Conservation (phyloP, 306 rosid species). For the Cicer judaicum region DNA sequence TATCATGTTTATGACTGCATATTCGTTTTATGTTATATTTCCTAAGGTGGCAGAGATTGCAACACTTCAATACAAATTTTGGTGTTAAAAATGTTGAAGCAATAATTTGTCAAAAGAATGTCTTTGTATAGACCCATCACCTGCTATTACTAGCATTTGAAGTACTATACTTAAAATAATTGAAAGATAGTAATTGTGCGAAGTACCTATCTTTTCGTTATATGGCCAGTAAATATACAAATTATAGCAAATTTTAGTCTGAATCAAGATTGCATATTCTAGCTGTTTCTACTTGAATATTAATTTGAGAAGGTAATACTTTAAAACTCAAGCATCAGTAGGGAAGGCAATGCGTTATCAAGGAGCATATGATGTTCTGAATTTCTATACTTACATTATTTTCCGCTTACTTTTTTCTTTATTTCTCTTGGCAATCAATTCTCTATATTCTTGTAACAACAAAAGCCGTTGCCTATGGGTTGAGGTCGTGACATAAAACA, state of each 20-base stretch:
- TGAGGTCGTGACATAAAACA: neutral
- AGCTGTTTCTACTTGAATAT: slow-evolving; percentile 15
- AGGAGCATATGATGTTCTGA: slow-evolving; percentile 13
- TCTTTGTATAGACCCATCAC: slow-evolving; percentile 11
- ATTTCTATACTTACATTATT: slow-evolving; percentile 20
- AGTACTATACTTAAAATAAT: slow-evolving; percentile 18
- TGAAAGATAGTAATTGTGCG: slow-evolving; percentile 24
- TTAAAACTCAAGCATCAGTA: slow-evolving; percentile 2
- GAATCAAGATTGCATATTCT: slow-evolving; percentile 24
- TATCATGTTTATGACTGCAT: slow-evolving; percentile 26
- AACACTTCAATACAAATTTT: neutral
- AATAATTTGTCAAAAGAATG: slow-evolving; percentile 28
- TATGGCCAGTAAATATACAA: neutral
- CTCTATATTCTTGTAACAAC: neutral
- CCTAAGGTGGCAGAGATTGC: neutral
- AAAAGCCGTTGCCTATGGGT: neutral
- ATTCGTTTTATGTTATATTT: slow-evolving; percentile 16
- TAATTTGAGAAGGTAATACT: slow-evolving; percentile 9
- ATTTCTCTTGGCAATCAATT: neutral
- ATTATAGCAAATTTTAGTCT: slow-evolving; percentile 4
- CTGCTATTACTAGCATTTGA: slow-evolving; percentile 28
- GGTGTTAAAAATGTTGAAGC: slow-evolving; percentile 37
- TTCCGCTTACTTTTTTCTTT: slow-evolving; percentile 10
- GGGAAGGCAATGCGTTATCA: slow-evolving; percentile 20
- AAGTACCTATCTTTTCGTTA: slow-evolving; percentile 3